Evolutionary conservation across 768 basidiomycete species (phyloP), one percentile per base, ranked within the genome.

Genomic region (Trametes cubensis): DNA sequence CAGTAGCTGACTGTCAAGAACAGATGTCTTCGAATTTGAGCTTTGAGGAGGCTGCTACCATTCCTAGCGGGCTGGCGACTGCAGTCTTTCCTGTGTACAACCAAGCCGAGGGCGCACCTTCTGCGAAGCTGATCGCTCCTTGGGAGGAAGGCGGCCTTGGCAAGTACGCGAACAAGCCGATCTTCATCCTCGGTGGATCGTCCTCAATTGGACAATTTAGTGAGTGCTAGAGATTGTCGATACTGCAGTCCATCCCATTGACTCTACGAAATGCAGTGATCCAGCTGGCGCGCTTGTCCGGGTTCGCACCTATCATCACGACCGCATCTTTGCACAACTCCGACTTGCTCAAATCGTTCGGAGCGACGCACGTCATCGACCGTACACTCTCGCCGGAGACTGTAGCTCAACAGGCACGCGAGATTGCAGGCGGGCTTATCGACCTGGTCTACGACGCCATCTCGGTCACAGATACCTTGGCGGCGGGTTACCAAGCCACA

Each of bases 11-110:
- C 41, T 25, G 14, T 48, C 8, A 6, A 15, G 5, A 47, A 30
- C n/a, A 76, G 72, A 74, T 79, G 7, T 80, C 79, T 0, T 26
- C 47, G 4, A 72, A 71, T 21, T 21, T 80, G 11, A 71, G 72
- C 0, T 74, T 74, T 54, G 78, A 79, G 6, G 64, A 77, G 38
- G 80, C 77, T 0, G 69, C 78, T 0, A 72, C 78, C 8, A 61
- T 81, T 17, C 78, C 79, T 0, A 62, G 75, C 14, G 74, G 62
- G 0, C 56, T 79, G 14, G 66, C 71, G 2, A 74, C 77, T 0
- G 79, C 78, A 0, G 74, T 70, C 4, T 38, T 75, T 2, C 77
- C 74, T 0, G 67, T 81, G 11, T 81, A 76, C 71, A 63, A 56
- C 41, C 41, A 44, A 65, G 68, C 1, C 66, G 50, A 25, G 21